Base-by-base conservation (phyloP, 2,329 filamentous ascomycete genomes). In the Stachybotrys echinatus region DNA sequence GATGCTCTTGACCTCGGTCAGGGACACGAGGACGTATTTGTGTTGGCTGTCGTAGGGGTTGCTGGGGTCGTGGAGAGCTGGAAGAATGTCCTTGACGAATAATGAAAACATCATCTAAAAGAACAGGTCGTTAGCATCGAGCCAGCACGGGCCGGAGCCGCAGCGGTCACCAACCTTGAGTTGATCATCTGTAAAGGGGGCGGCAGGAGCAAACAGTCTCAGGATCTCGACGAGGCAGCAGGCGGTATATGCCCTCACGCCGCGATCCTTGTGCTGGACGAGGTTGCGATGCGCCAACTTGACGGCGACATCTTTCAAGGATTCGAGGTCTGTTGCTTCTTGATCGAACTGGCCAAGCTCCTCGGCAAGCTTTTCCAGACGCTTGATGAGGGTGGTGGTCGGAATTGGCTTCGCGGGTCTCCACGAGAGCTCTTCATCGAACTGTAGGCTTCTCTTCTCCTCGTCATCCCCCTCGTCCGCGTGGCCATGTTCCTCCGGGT, bases 31-130 rank as follows among this genome's bases (percentile, higher is more conserved):
- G 54, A 96, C 88, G 63, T 95, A 94, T 69, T 94, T 85, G 71
- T 99, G 90, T 68, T 97, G 92, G 54, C 84, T 85, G 69, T 95
- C 92, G 75, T 96, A 97, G 10, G 92, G 85, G 65, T 95, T 87
- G 38, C 85, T 85, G 12, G 92, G 89, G 61, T 96, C 87, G 61
- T 89, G 87, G 22, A 97, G 82, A 43, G 90, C 84, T 44, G 92
- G 91, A 43, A 97, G 79, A 56, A 95, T 87, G 45, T 85, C 85
- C 51, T 83, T 85, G 59, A 96, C 83, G 65, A 96, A 90, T 54
- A 96, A 82, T 23, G 85, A 87, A 73, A 97, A 99, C 65, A 97
- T 92, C 71, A 95, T 91, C 90, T 95, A 50, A 6, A 23, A 21
- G 14, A 34, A 23, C n/a, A 14, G 39, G 55, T 65, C 51, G 66